Evolutionary conservation across 495 filamentous ascomycete genomes (phyloP).

Genomic region (Neurospora africana): DNA sequence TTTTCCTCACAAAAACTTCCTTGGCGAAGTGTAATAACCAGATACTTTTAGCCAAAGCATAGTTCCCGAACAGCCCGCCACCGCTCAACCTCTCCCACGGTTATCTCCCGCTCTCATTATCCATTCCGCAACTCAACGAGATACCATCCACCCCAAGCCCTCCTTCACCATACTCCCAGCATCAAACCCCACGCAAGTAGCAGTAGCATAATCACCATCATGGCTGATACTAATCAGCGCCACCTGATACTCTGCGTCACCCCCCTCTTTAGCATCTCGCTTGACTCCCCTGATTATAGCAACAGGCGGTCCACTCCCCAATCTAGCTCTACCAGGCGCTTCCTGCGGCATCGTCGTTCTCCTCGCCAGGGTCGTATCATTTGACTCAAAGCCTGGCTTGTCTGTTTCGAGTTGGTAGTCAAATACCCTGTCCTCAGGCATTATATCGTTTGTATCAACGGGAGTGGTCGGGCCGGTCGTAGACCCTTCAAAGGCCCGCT

Average conservation of each 20-base stretch:
- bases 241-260: conserved; percentile 4
- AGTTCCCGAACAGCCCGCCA: too few species aligned
- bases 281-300: conserved; percentile 12
- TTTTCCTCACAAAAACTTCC: too few species aligned
- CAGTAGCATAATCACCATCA: conserved; percentile 26
- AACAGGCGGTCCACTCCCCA: conserved; percentile 10
- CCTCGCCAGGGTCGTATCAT: neutral
- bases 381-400: neutral
- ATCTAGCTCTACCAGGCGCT: neutral
- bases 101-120: neutral
- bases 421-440: neutral
- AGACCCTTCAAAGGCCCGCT: neutral
- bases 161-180: neutral
- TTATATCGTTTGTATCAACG: neutral
- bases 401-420: neutral
- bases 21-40: too few species aligned
- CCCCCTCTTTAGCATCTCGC: neutral
- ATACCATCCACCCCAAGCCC: neutral
- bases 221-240: conserved; percentile 29
- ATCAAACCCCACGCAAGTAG: conserved; percentile 20
- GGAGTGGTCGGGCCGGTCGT: neutral
- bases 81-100: neutral
- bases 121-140: neutral
- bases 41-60: too few species aligned
- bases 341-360: neutral